A percentile compares a stretch with the other conserved stretches of the same genome.
phyloP scores from a whole-genome alignment of 2,329 filamentous ascomycete genomes.

The Pseudodiploospora longispora region DNA sequence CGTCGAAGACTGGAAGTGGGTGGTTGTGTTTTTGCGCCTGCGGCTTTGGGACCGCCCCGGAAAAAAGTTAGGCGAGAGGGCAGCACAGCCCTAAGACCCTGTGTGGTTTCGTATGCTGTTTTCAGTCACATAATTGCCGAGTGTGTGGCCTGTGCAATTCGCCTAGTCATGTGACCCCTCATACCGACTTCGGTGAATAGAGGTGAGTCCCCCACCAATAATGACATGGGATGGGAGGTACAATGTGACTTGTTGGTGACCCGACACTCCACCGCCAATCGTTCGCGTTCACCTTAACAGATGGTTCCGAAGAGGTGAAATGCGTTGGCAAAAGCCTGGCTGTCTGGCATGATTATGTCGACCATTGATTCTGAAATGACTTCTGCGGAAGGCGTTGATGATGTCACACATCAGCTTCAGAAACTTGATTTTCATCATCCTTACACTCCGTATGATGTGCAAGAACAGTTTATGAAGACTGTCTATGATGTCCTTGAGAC shows the following conservation, averaged over 20 bases:
- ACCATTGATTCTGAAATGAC: constrained; percentile 2
- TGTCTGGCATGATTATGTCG: background rate
- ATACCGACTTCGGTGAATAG: constrained; percentile 14
- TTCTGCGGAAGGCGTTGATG: constrained; percentile 9
- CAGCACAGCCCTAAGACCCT: constrained; percentile 31
- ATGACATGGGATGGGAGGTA: constrained; percentile 1
- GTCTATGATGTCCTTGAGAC: constrained; percentile 69
- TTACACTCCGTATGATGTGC: constrained; percentile 79
- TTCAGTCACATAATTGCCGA: too few relatives aligned
- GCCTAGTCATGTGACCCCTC: constrained; percentile 23
- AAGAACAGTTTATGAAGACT: constrained; percentile 78
- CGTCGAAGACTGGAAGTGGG: constrained; percentile 26
- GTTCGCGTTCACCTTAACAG: too few relatives aligned
- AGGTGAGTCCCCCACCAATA: constrained; percentile 13
- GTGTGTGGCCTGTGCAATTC: constrained; percentile 3
- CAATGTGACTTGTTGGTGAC: too few relatives aligned
- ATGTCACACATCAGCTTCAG: constrained; percentile 14
- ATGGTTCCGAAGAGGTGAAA: too few relatives aligned
- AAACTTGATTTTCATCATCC: constrained; percentile 72
- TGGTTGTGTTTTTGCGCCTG: constrained; percentile 32
- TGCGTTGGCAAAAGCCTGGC: too few relatives aligned
- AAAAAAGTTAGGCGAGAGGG: constrained; percentile 33
- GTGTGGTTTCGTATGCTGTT: constrained; percentile 1
- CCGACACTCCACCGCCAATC: too few relatives aligned
- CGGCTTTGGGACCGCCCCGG: constrained; percentile 16